Evolutionary conservation across 2,329 filamentous ascomycete genomes (phyloP).

Genomic region (Myriangium duriaei): DNA sequence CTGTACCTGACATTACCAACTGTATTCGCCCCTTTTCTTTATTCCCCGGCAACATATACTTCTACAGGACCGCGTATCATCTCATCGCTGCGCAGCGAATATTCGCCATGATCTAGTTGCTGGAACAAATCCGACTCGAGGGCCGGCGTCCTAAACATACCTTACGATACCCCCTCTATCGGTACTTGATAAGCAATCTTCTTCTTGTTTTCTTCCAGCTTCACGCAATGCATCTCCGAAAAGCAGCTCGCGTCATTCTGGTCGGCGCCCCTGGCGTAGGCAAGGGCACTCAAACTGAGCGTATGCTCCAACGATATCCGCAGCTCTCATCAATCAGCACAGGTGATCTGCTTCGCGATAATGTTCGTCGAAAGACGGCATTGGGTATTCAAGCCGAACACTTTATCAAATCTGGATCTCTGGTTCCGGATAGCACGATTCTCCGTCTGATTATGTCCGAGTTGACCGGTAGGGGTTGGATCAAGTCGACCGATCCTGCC

Average conservation of each 20-base stretch:
- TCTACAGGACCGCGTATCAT: no score
- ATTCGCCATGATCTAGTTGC: no score
- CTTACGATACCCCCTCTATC: no score
- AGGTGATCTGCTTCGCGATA: slow-evolving; percentile 79
- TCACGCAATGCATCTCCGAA: slow-evolving; percentile 39
- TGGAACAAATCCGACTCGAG: no score
- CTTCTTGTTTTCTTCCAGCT: no score
- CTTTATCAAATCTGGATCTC: slow-evolving; percentile 72
- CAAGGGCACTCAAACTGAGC: slow-evolving; percentile 90
- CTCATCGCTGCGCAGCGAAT: no score
- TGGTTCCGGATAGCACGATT: slow-evolving; percentile 89
- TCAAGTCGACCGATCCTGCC: slow-evolving; percentile 28
- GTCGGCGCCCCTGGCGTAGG: slow-evolving; percentile 93
- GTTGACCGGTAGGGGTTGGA: slow-evolving; percentile 72
- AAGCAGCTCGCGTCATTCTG: slow-evolving; percentile 82
- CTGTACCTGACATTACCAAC: neutral
- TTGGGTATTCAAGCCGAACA: slow-evolving; percentile 83
- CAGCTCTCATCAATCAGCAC: slow-evolving; percentile 87
- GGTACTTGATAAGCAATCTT: no score
- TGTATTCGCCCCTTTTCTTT: no score
- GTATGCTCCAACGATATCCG: slow-evolving; percentile 74
- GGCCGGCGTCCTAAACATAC: no score
- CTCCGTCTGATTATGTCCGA: slow-evolving; percentile 85
- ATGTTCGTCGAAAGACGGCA: slow-evolving; percentile 79
- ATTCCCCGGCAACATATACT: no score